Evolutionary conservation across 345 rosid species (phyloP), one percentile per base, ranked within the genome.

Genomic region (Dimocarpus longan): DNA sequence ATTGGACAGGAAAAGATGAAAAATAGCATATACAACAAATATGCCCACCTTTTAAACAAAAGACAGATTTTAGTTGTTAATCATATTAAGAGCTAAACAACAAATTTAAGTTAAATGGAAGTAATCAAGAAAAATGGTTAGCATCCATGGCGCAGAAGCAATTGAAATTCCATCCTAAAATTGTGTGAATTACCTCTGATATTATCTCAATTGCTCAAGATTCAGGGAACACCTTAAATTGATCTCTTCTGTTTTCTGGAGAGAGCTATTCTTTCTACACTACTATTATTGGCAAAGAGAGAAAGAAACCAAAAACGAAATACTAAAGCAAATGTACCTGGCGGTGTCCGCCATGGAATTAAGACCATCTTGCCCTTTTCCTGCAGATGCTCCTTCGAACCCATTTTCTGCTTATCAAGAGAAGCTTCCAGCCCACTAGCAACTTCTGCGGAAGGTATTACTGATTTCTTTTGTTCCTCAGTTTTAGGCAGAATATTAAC

Each of bases 311-410:
- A 70, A 78, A 62, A 74, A 69, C 57, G 6, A 70, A 75, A 73
- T n/a, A 73, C 83, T 80, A 50, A 81, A 73, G 77, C 80, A 78
- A 70, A 65, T 82, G 70, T 93, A 97, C 99, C 99, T 93, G 94
- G 90, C 6, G 98, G 96, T 57, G 76, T 86, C 78, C 79, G 82
- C 99, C 99, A 94, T 26, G 81, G 86, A 77, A 92, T 91, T 84
- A 84, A 85, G 74, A 81, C 82, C 85, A 85, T 88, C 82, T 76
- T 84, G 82, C 87, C 84, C 78, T 83, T 79, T 67, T 89, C 91
- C 82, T 78, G 83, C 24, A 81, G 77, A 54, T 84, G 80, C 78
- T 86, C 89, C 84, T 85, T 86, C 71, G 85, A 76, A 77, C 80
- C 89, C 79, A 86, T 75, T 81, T 71, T 85, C 42, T 72, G 80